Evolutionary conservation across 2,329 filamentous ascomycete species (phyloP).

Genomic region (Karstenula rhodostoma): DNA sequence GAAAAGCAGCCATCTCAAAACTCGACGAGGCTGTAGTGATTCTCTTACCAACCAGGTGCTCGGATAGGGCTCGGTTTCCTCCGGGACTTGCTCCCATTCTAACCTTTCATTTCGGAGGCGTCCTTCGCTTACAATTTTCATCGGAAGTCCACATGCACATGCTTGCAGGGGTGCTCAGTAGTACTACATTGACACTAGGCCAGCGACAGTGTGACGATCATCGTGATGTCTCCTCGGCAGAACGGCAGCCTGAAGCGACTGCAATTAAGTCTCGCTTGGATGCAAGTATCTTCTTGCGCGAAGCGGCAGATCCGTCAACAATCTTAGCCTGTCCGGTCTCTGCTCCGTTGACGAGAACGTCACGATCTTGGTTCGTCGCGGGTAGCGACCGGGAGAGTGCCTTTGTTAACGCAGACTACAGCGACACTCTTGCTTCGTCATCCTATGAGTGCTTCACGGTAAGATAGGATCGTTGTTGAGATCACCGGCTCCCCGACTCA

Average conservation of each 20-base stretch:
- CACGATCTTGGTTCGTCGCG: constrained; percentile 1
- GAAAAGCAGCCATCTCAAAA: background rate
- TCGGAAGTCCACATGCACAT: background rate
- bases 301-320: background rate
- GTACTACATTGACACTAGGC: background rate
- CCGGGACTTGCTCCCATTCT: background rate
- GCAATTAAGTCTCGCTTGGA: background rate
- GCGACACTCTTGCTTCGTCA: background rate
- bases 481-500: background rate
- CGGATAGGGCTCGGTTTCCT: background rate
- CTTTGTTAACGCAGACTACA: background rate
- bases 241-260: background rate
- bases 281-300: background rate
- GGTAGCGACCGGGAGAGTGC: background rate
- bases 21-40: background rate
- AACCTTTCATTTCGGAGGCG: background rate
- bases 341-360: background rate
- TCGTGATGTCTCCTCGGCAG: background rate
- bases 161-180: background rate
- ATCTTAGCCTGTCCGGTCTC: background rate
- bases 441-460: background rate
- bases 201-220: background rate
- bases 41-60: background rate
- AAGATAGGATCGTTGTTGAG: constrained; percentile 1
- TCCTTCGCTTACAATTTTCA: background rate